A percentile compares a stretch with the other conserved stretches of the same genome.
Conservation (phyloP, 257 asterid genomes). For the Solanum phureja region DNA sequence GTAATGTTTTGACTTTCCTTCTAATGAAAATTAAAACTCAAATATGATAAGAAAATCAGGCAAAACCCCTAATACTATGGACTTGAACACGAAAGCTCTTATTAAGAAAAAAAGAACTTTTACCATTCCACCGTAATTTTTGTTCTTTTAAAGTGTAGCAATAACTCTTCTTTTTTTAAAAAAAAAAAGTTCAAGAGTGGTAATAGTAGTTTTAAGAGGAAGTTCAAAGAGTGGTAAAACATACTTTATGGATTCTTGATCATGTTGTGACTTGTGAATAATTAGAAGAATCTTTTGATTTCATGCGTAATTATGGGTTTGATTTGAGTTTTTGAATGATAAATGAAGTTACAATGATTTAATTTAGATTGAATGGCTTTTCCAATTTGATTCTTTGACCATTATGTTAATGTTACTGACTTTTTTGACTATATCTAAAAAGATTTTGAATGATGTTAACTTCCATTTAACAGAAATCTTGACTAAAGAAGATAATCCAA, state of each 20-base stretch:
- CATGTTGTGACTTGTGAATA: not conserved
- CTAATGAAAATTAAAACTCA: no score
- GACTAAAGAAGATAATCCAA: conserved; percentile 14
- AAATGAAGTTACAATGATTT: not conserved
- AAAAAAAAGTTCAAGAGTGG: not conserved
- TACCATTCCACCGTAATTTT: not conserved
- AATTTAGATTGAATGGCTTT: not conserved
- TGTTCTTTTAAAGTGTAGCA: not conserved
- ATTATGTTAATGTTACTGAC: not conserved
- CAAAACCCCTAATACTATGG: no score
- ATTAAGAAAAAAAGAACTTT: not conserved
- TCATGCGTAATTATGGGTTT: conserved; percentile 1
- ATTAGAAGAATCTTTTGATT: not conserved
- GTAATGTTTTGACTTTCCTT: no score
- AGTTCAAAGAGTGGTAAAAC: not conserved
- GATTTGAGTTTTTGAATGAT: not conserved
- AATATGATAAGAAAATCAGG: no score
- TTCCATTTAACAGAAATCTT: not conserved
- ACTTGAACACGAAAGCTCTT: not conserved
- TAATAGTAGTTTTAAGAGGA: not conserved
- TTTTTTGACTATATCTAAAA: not conserved
- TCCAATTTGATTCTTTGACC: conserved; percentile 13
- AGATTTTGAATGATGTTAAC: conserved; percentile 2
- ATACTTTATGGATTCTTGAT: not conserved
- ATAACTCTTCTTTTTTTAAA: not conserved